phyloP scores from a whole-genome alignment of 306 rosid genomes.

The Mucuna pruriens region DNA sequence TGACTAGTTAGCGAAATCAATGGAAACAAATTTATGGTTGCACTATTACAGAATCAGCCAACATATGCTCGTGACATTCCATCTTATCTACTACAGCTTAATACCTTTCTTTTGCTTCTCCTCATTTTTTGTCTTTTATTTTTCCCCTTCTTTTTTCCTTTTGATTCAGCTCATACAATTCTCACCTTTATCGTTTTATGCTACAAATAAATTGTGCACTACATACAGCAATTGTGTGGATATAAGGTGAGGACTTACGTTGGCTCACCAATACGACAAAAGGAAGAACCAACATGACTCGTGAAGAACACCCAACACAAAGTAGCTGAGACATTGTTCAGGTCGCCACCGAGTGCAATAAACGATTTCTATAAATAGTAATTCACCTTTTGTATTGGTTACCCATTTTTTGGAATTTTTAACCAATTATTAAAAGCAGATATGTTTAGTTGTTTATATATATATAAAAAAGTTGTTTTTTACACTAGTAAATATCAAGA shows the following conservation, averaged over 20 bases:
- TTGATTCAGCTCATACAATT: background rate
- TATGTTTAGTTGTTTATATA: background rate
- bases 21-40: slow-evolving; percentile 33
- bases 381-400: background rate
- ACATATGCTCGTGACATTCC: slow-evolving; percentile 39
- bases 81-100: slow-evolving; percentile 20
- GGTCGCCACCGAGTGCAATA: slow-evolving; percentile 32
- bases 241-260: slow-evolving; percentile 9
- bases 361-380: slow-evolving; percentile 27
- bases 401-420: background rate
- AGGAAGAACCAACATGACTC: slow-evolving; percentile 30
- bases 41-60: slow-evolving; percentile 13
- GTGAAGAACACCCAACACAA: slow-evolving; percentile 35
- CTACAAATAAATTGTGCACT: background rate
- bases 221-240: background rate
- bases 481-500: background rate
- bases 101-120: background rate
- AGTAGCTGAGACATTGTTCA: slow-evolving; percentile 35
- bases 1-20: background rate
- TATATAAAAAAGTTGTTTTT: background rate
- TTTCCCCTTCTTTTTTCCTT: background rate
- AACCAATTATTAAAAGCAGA: background rate
- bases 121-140: background rate
- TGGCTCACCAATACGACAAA: slow-evolving; percentile 19
- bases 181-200: background rate